Base-by-base conservation (phyloP, 1,139 yeast genomes). In the Nakaseomyces kungkrabaensis region DNA sequence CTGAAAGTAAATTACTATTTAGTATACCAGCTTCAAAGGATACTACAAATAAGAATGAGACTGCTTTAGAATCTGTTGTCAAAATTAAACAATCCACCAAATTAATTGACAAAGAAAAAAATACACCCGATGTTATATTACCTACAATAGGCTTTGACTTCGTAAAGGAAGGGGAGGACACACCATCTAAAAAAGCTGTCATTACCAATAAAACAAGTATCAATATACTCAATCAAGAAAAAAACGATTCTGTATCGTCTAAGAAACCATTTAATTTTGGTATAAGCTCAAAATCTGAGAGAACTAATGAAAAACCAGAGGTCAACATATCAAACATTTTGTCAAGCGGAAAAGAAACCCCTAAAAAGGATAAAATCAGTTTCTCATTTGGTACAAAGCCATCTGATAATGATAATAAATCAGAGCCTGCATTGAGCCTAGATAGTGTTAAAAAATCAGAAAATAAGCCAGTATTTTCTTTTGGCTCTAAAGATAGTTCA, bases 121-220 rank as follows among this genome's bases (percentile, higher is more conserved):
- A 48, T 17, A 50, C 47, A 37, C 44, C 51, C 8, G 53, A 50
- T 36, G 45, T 50, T 33, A 47, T 61, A 8, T 40, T 53, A 25
- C 67, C 67, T 6, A 61, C 66, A 4, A 50, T 55, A 1, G 66
- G 65, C 1, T 63, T 63, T 42, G 64, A 62, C 50, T 63, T 63
- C 41, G 46, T 61, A 10, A 58, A 56, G 33, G 48, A 56, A n/a
- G 49, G 47, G 29, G 59, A 54, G 9, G 54, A 59, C 4, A 59
- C 60, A 6, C 50, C 60, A 0, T 55, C 56, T 47, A 51, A 50
- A 32, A 42, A 38, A 25, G 11, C 31, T 11, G 42, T 11, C 5
- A 38, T 24, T 4, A 17, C 13, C 11, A 36, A 36, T 36, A 36
- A 36, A 25, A 7, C 42, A 9, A 13, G 13, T 6, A 25, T 26